Percentiles rank a stretch among this genome's conserved stretches.
These are phyloP conservation scores for Nephelium lappaceum DNA, from an alignment of 345 rosid species.

Conservation along the genomic window DNA sequence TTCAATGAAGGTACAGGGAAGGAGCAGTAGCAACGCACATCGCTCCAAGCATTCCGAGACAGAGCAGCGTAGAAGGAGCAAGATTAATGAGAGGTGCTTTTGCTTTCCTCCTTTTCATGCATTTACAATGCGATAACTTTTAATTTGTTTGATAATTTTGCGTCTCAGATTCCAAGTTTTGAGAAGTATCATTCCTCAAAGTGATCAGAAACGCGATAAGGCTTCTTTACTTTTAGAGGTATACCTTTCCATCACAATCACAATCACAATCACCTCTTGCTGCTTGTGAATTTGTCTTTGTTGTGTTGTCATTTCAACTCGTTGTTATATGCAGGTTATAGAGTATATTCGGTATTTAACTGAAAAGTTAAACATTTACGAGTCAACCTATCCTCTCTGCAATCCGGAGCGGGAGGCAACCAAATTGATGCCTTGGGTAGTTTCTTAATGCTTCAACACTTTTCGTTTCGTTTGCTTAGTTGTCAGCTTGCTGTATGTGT, in stretches of 20 bases:
- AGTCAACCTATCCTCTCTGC: conserved; percentile 69
- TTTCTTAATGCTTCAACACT: conserved; percentile 13
- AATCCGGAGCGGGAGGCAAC: conserved; percentile 45
- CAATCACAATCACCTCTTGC: background rate
- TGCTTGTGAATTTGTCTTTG: no score
- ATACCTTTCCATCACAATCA: background rate
- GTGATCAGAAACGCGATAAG: conserved; percentile 84
- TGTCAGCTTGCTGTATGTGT: no score
- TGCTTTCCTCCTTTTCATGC: background rate
- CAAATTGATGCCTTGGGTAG: conserved; percentile 77
- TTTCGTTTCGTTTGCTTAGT: no score
- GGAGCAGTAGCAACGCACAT: conserved; percentile 31
- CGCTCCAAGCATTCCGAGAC: conserved; percentile 89
- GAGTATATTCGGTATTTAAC: conserved; percentile 79
- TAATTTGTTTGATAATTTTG: no score
- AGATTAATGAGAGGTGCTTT: conserved; percentile 76
- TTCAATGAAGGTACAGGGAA: conserved; percentile 43
- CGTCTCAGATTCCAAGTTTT: conserved; percentile 72
- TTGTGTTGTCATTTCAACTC: no score
- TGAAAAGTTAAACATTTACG: conserved; percentile 71
- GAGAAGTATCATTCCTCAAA: conserved; percentile 80
- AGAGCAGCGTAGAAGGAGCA: conserved; percentile 84
- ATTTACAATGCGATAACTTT: no score
- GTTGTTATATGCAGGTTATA: conserved; percentile 54
- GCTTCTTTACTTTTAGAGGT: conserved; percentile 88